Base-by-base conservation (phyloP, 352 stramenopile genomes). In the Globisporangium acanthophoron region DNA sequence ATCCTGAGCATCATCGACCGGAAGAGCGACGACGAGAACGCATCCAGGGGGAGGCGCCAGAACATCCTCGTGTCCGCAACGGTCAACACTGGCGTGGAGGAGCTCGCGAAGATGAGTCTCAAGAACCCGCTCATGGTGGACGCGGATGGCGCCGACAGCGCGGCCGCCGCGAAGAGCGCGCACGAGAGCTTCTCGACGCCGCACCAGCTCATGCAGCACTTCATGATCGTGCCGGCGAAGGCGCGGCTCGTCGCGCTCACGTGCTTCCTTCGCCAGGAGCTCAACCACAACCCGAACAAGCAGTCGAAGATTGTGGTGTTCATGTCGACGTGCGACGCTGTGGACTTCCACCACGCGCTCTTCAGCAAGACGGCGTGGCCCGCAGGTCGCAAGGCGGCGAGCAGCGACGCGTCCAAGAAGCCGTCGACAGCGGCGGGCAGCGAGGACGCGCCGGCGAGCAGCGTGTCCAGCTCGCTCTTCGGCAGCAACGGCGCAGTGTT, bases 271-370 rank as follows among this genome's bases (percentile, higher is more conserved):
- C 84, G 80, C 44, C 66, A 88, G 49, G 85, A 93, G 59, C 66
- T 92, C 40, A 73, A 60, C 43, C 70, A 71, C 63, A 68, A 59
- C 43, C 61, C 69, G 12, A 62, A 43, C 24, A 65, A 60, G 15
- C 79, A 76, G 24, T 89, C 72, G 60, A 94, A 94, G 65, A 85
- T 98, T 29, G 85, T 99, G 39, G 92, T 99, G 3, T 99, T 99
- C 72, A 86, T 99, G 70, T 97, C 92, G 8, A 99, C 96, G 11
- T 99, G 96, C 67, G 96, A 98, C 58, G 84, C 90, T 35, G 97
- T 99, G 29, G 96, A 99, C 65, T 99, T 98, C 74, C 91, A 99
- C 61, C 87, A 96, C 66, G 74, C 81, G 3, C 64, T 98, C 5
- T 97, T 98, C 60, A 70, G 84, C 54, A 93, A 93, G 61, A 91